Percentiles rank a stretch among this genome's conserved stretches.
phyloP scores from a whole-genome alignment of 176 grass and related monocot genomes.

The Alopecurus myosuroides region DNA sequence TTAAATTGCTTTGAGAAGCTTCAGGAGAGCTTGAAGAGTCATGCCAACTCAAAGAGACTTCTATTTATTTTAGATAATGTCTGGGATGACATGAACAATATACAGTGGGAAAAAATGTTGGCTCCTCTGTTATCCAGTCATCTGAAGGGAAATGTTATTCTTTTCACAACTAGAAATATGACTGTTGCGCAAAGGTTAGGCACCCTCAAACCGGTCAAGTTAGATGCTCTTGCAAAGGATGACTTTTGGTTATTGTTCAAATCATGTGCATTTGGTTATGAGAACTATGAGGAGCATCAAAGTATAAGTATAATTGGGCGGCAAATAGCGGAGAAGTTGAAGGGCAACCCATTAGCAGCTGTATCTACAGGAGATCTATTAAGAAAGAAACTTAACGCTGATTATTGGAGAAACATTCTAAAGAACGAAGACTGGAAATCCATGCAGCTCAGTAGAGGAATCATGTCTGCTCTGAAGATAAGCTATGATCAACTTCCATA shows the following conservation, averaged over 20 bases:
- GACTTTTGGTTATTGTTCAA: slow-evolving; percentile 1
- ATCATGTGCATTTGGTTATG: slow-evolving; percentile 24
- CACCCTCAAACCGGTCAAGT: not conserved
- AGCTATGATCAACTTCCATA: slow-evolving; percentile 4
- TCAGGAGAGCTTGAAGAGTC: not conserved
- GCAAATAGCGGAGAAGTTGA: not conserved
- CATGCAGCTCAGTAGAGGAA: not conserved
- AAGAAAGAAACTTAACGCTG: not conserved
- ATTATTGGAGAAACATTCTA: slow-evolving; percentile 22
- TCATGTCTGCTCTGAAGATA: slow-evolving; percentile 18
- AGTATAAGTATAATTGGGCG: not conserved
- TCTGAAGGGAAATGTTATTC: not conserved
- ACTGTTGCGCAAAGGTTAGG: slow-evolving; percentile 9
- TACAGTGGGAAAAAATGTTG: not conserved
- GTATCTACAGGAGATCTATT: not conserved
- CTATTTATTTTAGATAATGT: slow-evolving; percentile 20
- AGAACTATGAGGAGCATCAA: not conserved
- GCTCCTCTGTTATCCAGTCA: not conserved
- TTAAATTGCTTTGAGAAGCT: not conserved
- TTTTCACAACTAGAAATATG: slow-evolving; percentile 17
- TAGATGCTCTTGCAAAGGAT: not conserved
- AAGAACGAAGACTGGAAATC: slow-evolving; percentile 29
- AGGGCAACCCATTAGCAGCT: slow-evolving; percentile 27
- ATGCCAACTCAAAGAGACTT: not conserved
- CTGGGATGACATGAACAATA: not conserved